phyloP scores from a whole-genome alignment of 2,329 filamentous ascomycete genomes.

The Epichloe coenophiala region DNA sequence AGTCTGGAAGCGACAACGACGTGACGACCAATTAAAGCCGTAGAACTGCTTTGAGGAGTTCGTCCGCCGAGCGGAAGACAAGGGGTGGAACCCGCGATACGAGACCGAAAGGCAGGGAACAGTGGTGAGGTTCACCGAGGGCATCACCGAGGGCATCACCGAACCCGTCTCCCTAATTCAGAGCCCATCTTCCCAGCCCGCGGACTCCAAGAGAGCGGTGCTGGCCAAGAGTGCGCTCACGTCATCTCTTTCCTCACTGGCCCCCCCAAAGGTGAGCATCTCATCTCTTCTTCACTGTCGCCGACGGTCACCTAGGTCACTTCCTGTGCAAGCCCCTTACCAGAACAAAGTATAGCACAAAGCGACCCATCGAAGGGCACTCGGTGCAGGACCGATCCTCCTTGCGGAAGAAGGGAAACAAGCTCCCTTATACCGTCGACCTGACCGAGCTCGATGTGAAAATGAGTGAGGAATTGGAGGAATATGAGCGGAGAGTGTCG shows the following conservation, averaged over 20 bases:
- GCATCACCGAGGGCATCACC: not conserved
- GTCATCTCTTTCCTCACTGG: not conserved
- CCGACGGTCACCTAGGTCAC: not conserved
- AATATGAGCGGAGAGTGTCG: not conserved
- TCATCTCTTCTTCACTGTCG: no score
- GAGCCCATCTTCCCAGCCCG: not conserved
- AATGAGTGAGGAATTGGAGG: not conserved
- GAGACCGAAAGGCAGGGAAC: not conserved
- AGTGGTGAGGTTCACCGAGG: not conserved
- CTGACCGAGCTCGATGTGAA: not conserved
- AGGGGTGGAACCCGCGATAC: not conserved
- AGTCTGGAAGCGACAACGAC: not conserved
- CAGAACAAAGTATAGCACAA: not conserved
- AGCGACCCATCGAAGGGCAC: not conserved
- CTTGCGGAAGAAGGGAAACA: not conserved
- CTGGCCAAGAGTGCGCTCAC: not conserved
- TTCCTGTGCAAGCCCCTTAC: not conserved
- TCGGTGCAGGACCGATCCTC: not conserved
- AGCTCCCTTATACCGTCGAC: not conserved
- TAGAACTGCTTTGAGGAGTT: constrained; percentile 1
- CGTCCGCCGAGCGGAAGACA: not conserved
- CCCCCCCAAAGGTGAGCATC: not conserved
- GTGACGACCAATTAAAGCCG: not conserved
- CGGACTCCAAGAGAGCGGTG: not conserved
- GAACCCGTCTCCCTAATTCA: not conserved